These are phyloP conservation scores for Colletotrichum phormii DNA, from an alignment of 2,329 filamentous ascomycete genomes.

Conservation along the genomic window DNA sequence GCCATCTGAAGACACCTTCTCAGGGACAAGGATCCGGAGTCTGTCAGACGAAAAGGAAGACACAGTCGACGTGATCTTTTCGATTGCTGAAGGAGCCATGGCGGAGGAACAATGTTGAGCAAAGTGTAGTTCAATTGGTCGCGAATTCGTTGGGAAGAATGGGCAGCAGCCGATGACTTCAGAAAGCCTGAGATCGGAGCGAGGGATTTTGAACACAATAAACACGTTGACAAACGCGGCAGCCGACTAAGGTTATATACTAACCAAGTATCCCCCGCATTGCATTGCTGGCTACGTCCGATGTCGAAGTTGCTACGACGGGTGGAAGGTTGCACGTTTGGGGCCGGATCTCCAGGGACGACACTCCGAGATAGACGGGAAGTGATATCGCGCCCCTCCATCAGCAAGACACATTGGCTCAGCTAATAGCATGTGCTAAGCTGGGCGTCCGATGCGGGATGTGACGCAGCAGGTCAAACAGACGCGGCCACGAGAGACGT, in stretches of 20 bases:
- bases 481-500: not conserved
- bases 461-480: slow-evolving; percentile 1
- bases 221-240: not conserved
- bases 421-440: slow-evolving; percentile 30
- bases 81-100: slow-evolving; percentile 43
- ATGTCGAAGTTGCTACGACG: not conserved
- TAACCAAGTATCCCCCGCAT: slow-evolving; percentile 18
- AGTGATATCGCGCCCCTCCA: slow-evolving; percentile 5
- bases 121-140: not conserved
- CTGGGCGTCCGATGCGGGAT: slow-evolving; percentile 6
- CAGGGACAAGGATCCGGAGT: slow-evolving; percentile 75
- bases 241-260: slow-evolving; percentile 25
- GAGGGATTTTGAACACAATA: not conserved
- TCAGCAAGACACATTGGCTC: not conserved
- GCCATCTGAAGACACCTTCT: slow-evolving; percentile 85
- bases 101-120: too few species aligned
- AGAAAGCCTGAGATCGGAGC: not conserved
- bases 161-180: not conserved
- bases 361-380: not conserved
- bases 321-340: not conserved
- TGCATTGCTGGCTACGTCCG: not conserved
- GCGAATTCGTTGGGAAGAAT: not conserved
- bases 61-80: slow-evolving; percentile 36
- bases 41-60: slow-evolving; percentile 37
- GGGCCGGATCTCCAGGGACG: not conserved